Evolutionary conservation across 805 yeast genomes (phyloP).

Genomic region (Kluyveromyces dobzhanskii): DNA sequence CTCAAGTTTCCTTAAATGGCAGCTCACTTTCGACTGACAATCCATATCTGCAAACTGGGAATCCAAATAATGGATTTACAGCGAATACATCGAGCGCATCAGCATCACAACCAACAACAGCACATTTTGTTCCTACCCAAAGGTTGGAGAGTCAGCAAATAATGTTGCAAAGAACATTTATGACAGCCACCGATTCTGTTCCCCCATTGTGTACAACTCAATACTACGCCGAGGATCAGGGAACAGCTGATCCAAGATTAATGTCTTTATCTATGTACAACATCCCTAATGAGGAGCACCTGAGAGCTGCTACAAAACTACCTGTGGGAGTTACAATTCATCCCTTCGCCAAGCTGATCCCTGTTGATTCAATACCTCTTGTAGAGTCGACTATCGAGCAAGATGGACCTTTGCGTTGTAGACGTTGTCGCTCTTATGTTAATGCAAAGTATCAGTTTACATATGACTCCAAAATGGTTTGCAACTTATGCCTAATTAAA

Average conservation of each 20-base stretch:
- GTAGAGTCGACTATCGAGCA: slow-evolving; percentile 32
- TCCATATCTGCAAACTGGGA: background rate
- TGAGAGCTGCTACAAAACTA: slow-evolving; percentile 59
- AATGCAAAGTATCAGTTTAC: slow-evolving; percentile 72
- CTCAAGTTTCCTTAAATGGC: too few relatives aligned
- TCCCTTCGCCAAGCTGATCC: slow-evolving; percentile 67
- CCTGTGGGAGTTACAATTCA: slow-evolving; percentile 77
- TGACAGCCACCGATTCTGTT: slow-evolving; percentile 64
- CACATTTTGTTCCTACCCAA: slow-evolving; percentile 27
- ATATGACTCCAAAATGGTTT: slow-evolving; percentile 54
- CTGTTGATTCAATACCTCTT: slow-evolving; percentile 52
- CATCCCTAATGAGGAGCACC: slow-evolving; percentile 65
- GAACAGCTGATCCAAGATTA: slow-evolving; percentile 72
- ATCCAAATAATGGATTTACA: background rate
- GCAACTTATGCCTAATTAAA: slow-evolving; percentile 82
- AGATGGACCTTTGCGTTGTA: slow-evolving; percentile 76
- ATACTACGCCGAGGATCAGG: slow-evolving; percentile 68
- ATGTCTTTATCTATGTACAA: slow-evolving; percentile 74
- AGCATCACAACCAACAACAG: slow-evolving; percentile 9
- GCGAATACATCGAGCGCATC: background rate
- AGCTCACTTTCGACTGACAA: background rate
- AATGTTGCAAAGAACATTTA: slow-evolving; percentile 40
- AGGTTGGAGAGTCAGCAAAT: slow-evolving; percentile 31
- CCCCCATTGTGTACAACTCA: slow-evolving; percentile 81
- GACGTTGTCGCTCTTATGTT: slow-evolving; percentile 83